Evolutionary conservation across 2,329 filamentous ascomycete genomes (phyloP), one percentile per base, ranked within the genome.

Genomic region (Rosellinia necatrix): DNA sequence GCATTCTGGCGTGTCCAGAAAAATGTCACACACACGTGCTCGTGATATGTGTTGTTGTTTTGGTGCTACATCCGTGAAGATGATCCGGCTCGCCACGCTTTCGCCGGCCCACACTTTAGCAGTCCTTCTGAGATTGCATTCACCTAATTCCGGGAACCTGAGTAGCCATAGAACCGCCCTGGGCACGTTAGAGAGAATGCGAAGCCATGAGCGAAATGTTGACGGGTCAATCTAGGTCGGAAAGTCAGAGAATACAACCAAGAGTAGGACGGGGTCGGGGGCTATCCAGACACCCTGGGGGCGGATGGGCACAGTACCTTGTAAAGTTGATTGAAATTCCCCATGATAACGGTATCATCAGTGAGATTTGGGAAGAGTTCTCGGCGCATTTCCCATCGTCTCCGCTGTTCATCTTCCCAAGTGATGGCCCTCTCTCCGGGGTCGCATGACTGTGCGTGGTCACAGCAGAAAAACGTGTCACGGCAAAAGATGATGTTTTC

Each of bases 271-370:
- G 25, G 37, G 17, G n/a, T 13, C 2, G n/a, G 4, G 27, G 7
- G 6, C 10, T 15, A 29, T 27, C 48, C 22, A 6, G 17, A 22
- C 17, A 40, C 19, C 13, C 22, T 25, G 9, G 8, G 34, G 17
- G 13, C 15, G 22, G 3, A 29, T 24, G 27, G 35, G 19, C 10
- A 50, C 29, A 13, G 27, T 78, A 94, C 92, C 86, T 99, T 99
- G 77, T 99, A 99, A 27, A 99, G 79, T 72, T 99, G 94, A 70
- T 99, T 99, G 75, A 99, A 99, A 73, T 99, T 99, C 6, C 91
- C 94, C 56, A 99, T 81, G 66, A 99, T 97, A 66, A 99, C 86
- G 17, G 86, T 83, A 70, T 96, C 88, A 66, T 97, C 89, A 2
- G 85, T 78, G 10, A 99, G 78, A 15, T 83, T 80, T 0, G 94